Percentiles rank a stretch among this genome's conserved stretches.
Conservation (phyloP, 495 filamentous ascomycete genomes). For the Annulohypoxylon stygium region DNA sequence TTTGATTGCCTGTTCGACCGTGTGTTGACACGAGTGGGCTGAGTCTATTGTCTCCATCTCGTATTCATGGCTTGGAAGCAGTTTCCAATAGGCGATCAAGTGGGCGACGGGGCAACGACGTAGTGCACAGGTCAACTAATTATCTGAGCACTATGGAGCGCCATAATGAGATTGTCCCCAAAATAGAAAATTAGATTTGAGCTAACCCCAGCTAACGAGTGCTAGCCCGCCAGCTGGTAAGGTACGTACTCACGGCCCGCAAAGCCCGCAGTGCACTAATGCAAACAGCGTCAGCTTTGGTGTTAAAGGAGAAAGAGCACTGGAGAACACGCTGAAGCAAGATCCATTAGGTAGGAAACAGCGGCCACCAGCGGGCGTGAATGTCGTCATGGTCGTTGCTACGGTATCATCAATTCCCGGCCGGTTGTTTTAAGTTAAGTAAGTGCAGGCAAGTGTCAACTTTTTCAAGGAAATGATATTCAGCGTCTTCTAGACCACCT, state of each 20-base stretch:
- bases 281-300: background rate
- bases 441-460: background rate
- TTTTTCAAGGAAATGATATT: background rate
- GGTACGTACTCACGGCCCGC: background rate
- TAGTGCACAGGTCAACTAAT: slow-evolving; percentile 29
- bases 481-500: slow-evolving; percentile 20
- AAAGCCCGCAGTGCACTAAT: background rate
- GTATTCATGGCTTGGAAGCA: slow-evolving; percentile 31
- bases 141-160: background rate
- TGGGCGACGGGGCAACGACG: slow-evolving; percentile 25
- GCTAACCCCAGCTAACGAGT: slow-evolving; percentile 12
- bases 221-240: background rate
- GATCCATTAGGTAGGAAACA: background rate
- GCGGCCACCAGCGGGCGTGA: no score
- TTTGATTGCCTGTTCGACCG: slow-evolving; percentile 14
- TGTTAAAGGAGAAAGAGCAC: background rate
- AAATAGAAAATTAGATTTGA: slow-evolving; percentile 16
- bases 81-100: slow-evolving; percentile 7
- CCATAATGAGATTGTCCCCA: slow-evolving; percentile 15
- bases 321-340: background rate
- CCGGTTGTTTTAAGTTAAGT: background rate
- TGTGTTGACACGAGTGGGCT: slow-evolving; percentile 19
- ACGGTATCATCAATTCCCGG: background rate
- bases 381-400: slow-evolving; percentile 16
- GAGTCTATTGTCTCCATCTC: slow-evolving; percentile 32